Evolutionary conservation across 371 early-diverging fungal genomes (phyloP), one percentile per base, ranked within the genome.

Genomic region (Syncephalastrum monosporum): DNA sequence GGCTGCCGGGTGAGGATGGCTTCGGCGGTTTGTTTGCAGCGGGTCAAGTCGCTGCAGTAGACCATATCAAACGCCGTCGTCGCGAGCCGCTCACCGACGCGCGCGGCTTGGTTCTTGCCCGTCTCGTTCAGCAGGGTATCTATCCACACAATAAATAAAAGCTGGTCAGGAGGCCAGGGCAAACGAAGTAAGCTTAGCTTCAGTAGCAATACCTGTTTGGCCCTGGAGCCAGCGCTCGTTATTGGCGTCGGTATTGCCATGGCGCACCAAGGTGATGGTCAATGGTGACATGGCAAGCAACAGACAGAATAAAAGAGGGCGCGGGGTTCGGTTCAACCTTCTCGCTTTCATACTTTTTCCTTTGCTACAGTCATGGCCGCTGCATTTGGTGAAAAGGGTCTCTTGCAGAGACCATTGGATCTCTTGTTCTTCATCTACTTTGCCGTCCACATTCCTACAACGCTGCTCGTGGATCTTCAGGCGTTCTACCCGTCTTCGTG

Each of bases 401-500:
- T 77, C 4, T 42, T 63, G 14, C 55, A 63, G 6, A 54, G 75
- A 47, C 73, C 75, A 13, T 57, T 78, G 12, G 87, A 89, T 58
- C 50, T 75, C 5, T 49, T 85, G 14, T 85, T 67, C 59, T 69
- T 87, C 17, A 33, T 61, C 3, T 89, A 82, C 69, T 87, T 87
- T 66, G 73, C 65, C 12, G 62, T 76, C 25, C 88, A 89, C 55
- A 84, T 89, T 57, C 83, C 81, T 14, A 69, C 74, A 16, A 82
- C 88, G 3, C 17, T 87, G 12, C 42, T 65, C 24, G 58, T 85
- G 24, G 88, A 89, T 59, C 53, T 68, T 24, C 74, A 75, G 59
- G 63, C 72, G 4, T 61, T 85, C 48, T 67, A 74, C 45, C 84
- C 82, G 27, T 15, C 68, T 13, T 46, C 56, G 10, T 48, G 53